Conservation (phyloP, 1,284 basidiomycete species). For the Cutaneotrichosporon sp. region DNA sequence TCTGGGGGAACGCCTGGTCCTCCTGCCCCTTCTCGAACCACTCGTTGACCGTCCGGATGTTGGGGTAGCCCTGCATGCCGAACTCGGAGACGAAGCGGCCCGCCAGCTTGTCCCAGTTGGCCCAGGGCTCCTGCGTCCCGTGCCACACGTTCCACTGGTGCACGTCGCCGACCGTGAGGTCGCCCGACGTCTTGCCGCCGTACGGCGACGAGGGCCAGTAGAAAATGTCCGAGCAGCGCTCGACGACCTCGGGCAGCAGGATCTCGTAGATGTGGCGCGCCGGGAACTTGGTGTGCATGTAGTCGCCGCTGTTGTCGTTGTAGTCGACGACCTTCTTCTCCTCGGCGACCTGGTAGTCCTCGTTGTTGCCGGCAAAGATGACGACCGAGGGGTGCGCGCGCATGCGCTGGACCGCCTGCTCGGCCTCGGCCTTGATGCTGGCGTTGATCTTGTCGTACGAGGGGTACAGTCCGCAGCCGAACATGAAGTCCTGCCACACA, state of each 20-base stretch:
- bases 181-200: slow-evolving; percentile 73
- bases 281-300: slow-evolving; percentile 78
- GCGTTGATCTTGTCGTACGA: slow-evolving; percentile 56
- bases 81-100: slow-evolving; percentile 76
- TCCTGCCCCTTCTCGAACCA: slow-evolving; percentile 56
- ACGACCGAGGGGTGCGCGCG: slow-evolving; percentile 63
- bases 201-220: slow-evolving; percentile 86
- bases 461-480: slow-evolving; percentile 62
- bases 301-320: slow-evolving; percentile 74
- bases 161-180: slow-evolving; percentile 75
- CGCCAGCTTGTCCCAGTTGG: slow-evolving; percentile 80
- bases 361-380: slow-evolving; percentile 89
- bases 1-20: slow-evolving; percentile 76
- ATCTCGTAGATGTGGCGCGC: slow-evolving; percentile 85
- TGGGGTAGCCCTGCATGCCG: slow-evolving; percentile 66
- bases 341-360: slow-evolving; percentile 72
- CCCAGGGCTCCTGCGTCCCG: slow-evolving; percentile 77
- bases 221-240: slow-evolving; percentile 64
- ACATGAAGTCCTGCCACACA: slow-evolving; percentile 59
- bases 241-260: slow-evolving; percentile 70
- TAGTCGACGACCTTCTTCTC: slow-evolving; percentile 74
- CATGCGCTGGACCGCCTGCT: slow-evolving; percentile 56
- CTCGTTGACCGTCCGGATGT: slow-evolving; percentile 78
- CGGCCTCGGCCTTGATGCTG: slow-evolving; percentile 56
- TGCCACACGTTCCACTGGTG: slow-evolving; percentile 97